These are phyloP conservation scores for Dioscorea cayenensis DNA, from an alignment of 116 monocot genomes.

Conservation along the genomic window DNA sequence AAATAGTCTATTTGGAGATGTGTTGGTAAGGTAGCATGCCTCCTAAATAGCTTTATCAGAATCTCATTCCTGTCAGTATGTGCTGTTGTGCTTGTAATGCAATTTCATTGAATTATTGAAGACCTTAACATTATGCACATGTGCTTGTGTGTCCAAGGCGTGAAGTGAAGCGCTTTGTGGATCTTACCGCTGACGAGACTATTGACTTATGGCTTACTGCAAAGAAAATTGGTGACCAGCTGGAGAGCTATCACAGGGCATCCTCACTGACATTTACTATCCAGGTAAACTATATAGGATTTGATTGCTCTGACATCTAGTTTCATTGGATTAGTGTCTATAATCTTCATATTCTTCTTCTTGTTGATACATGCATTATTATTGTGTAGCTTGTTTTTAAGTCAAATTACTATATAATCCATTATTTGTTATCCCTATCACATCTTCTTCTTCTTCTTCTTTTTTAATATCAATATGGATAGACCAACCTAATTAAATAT, in stretches of 20 bases:
- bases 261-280: slow-evolving; percentile 83
- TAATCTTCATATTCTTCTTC: neutral
- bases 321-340: neutral
- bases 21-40: neutral
- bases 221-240: slow-evolving; percentile 54
- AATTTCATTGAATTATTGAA: slow-evolving; percentile 3
- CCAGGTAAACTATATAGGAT: slow-evolving; percentile 39
- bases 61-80: neutral
- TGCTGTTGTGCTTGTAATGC: neutral
- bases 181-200: slow-evolving; percentile 69
- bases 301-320: neutral
- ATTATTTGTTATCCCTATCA: too few species aligned
- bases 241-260: slow-evolving; percentile 71
- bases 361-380: neutral
- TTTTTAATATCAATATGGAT: too few species aligned
- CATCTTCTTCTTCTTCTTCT: too few species aligned
- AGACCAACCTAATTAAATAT: too few species aligned
- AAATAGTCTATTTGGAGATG: neutral
- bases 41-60: neutral
- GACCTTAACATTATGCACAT: slow-evolving; percentile 66
- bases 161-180: slow-evolving; percentile 79
- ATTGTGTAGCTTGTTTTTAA: neutral
- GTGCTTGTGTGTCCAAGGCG: slow-evolving; percentile 91
- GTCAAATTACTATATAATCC: neutral
- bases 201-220: slow-evolving; percentile 83